Conservation (phyloP, 495 filamentous ascomycete species). For the Amorphotheca resinae region DNA sequence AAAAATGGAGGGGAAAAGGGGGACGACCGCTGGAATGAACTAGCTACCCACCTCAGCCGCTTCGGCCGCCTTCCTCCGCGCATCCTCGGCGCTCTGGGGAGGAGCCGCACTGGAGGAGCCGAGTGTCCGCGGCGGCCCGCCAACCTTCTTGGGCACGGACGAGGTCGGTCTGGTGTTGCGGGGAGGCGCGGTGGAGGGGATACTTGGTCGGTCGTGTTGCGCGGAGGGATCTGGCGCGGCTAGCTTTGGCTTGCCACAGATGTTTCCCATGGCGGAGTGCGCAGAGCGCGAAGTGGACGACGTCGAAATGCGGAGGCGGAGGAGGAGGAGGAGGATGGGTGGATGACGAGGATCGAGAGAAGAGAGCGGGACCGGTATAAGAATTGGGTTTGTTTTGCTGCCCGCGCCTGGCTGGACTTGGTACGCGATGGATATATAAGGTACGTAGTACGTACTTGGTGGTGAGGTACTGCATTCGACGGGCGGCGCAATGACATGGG, state of each 20-base stretch:
- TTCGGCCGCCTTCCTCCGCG: constrained; percentile 46
- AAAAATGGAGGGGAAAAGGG: neutral
- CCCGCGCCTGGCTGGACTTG: neutral
- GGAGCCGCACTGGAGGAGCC: constrained; percentile 25
- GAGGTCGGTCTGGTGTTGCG: constrained; percentile 23
- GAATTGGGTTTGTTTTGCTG: neutral
- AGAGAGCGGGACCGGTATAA: neutral
- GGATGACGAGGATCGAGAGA: neutral
- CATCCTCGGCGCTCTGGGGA: constrained; percentile 29
- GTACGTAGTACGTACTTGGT: too few relatives aligned
- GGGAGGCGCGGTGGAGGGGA: constrained; percentile 39
- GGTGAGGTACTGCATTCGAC: too few relatives aligned
- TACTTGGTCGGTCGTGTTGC: constrained; percentile 42
- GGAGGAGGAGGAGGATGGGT: neutral
- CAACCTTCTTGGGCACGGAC: constrained; percentile 31
- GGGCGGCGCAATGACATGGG: too few relatives aligned
- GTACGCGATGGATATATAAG: neutral
- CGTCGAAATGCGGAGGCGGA: too few relatives aligned
- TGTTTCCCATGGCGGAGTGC: constrained; percentile 63
- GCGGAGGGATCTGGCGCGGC: constrained; percentile 46
- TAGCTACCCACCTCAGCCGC: constrained; percentile 52
- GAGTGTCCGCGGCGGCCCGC: constrained; percentile 43
- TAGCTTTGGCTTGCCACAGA: constrained; percentile 51
- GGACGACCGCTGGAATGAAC: neutral
- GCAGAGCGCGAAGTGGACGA: too few relatives aligned